Conservation (phyloP, 345 rosid genomes). For the Salix suchowensis region DNA sequence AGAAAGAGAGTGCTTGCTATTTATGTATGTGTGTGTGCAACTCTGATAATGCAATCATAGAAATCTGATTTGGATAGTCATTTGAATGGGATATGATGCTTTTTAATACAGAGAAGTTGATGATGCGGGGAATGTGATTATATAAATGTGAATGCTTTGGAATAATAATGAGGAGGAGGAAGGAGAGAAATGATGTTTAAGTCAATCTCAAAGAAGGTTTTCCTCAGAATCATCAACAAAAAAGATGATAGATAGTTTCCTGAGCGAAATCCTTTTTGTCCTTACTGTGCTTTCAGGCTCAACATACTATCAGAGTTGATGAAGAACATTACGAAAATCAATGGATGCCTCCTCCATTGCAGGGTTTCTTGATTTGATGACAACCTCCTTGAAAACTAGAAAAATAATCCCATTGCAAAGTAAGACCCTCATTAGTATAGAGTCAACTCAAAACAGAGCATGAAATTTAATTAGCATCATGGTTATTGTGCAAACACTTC, state of each 20-base stretch:
- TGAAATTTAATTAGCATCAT: too few relatives aligned
- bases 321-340: not conserved
- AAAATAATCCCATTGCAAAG: too few relatives aligned
- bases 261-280: constrained; percentile 51
- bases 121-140: constrained; percentile 25
- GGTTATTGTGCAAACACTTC: too few relatives aligned
- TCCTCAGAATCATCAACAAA: not conserved
- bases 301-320: not conserved
- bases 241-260: too few relatives aligned
- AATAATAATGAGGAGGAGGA: not conserved
- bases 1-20: not conserved
- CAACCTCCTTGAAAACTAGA: too few relatives aligned
- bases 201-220: constrained; percentile 28
- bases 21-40: not conserved
- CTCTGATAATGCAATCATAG: not conserved
- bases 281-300: not conserved
- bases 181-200: constrained; percentile 19
- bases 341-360: constrained; percentile 1
- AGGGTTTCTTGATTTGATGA: too few relatives aligned
- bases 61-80: constrained; percentile 26
- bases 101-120: constrained; percentile 10
- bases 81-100: constrained; percentile 23
- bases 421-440: too few relatives aligned
- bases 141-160: constrained; percentile 17
- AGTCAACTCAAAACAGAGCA: too few relatives aligned